phyloP scores from a whole-genome alignment of 176 grass and related monocot species.

The Tillandsia leiboldiana region DNA sequence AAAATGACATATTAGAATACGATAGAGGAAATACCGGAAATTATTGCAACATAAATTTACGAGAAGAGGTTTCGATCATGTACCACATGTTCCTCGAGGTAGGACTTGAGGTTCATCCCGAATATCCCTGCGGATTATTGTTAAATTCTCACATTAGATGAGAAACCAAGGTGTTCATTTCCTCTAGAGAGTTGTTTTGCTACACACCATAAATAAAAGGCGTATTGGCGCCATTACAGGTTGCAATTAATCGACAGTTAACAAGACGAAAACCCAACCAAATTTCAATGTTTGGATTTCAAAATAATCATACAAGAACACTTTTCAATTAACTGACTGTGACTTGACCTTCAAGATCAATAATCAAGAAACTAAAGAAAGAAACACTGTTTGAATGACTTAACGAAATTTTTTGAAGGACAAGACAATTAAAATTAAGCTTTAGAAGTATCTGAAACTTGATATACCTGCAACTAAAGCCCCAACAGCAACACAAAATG shows the following conservation, averaged over 20 bases:
- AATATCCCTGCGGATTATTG: conserved; percentile 63
- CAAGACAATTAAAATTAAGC: neutral
- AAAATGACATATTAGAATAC: conserved; percentile 18
- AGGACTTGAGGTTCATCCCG: conserved; percentile 91
- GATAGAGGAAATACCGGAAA: neutral
- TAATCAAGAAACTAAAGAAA: neutral
- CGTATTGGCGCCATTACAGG: neutral
- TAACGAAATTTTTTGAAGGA: neutral
- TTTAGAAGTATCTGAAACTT: conserved; percentile 10
- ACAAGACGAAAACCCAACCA: neutral
- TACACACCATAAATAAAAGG: neutral
- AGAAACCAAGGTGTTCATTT: neutral
- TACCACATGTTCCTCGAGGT: conserved; percentile 77
- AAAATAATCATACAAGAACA: neutral
- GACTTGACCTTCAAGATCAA: neutral
- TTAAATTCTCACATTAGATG: neutral
- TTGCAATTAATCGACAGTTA: neutral
- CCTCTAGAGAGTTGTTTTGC: neutral
- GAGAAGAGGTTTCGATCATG: conserved; percentile 1
- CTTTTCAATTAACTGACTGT: neutral
- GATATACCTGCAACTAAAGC: conserved; percentile 82
- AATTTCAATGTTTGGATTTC: neutral
- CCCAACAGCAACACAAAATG: conserved; percentile 83
- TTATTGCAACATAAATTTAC: conserved; percentile 17
- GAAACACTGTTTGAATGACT: neutral